Base-by-base conservation (phyloP, 495 filamentous ascomycete genomes). In the Penicillium tannophilum region DNA sequence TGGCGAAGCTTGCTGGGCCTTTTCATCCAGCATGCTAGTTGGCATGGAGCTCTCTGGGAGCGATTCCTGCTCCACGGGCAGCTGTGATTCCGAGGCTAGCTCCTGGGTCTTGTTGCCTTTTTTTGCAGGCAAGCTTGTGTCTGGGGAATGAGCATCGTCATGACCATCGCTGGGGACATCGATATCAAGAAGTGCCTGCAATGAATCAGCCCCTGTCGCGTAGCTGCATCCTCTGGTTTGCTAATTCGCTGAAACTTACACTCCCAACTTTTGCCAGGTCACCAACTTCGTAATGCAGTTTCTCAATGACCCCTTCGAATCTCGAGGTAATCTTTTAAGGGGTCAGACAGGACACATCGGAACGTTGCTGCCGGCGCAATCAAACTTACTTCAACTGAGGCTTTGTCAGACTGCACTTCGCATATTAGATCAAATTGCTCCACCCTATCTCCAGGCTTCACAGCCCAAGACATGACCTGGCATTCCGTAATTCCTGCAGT, bases 321-420 rank as follows among this genome's bases (percentile, higher is more conserved):
- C 35, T 11, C 10, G 35, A 39, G 9, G 35, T 39, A 39, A 39
- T 39, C 35, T 39, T 39, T 39, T 1, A 31, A 12, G 35, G 1
- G 8, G 35, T 39, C 35, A 39, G 30, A 31, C 30, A 31, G 30
- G 4, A 31, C 30, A 31, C 30, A 31, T 31, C 30, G 4, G 6
- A 6, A 31, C 6, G 9, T 31, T 31, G 30, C 30, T 6, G 30
- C 30, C 30, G 30, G 30, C 6, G 30, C 30, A 31, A 1, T 31
- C 20, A 31, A 31, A 16, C 24, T n/a, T 51, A 52, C 49, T 24
- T 52, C 49, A 52, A 52, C 49, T 23, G 49, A 10, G 1, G 49
- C 49, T 35, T 52, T 52, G n/a, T 52, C 49, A 16, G 49, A 52
- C 49, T 52, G 49, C 8, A 52, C 49, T 24, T 52, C 49, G 39